Conservation (phyloP, 2,329 filamentous ascomycete genomes). For the Cercospora sojina region DNA sequence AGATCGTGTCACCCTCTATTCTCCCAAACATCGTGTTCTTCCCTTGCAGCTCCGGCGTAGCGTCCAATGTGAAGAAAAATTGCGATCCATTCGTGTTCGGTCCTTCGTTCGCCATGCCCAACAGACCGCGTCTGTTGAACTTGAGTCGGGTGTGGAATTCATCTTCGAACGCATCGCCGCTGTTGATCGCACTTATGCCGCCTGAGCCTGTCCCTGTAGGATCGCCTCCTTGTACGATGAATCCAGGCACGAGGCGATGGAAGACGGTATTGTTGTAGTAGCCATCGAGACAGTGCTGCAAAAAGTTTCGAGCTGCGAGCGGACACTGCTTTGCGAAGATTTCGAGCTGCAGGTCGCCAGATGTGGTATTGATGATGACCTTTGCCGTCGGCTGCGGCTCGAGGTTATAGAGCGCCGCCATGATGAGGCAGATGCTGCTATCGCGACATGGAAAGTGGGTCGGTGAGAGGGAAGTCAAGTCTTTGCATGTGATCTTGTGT, state of each 20-base stretch:
- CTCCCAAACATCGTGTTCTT: slow-evolving; percentile 94
- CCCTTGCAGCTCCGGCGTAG: slow-evolving; percentile 78
- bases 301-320: slow-evolving; percentile 87
- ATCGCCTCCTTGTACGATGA: slow-evolving; percentile 92
- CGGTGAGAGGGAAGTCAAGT: neutral
- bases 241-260: slow-evolving; percentile 86
- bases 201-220: slow-evolving; percentile 90
- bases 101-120: slow-evolving; percentile 95
- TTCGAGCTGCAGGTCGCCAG: slow-evolving; percentile 85
- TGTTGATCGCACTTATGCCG: slow-evolving; percentile 88
- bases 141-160: slow-evolving; percentile 91
- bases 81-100: slow-evolving; percentile 86
- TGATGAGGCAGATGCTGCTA: slow-evolving; percentile 41
- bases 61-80: slow-evolving; percentile 90
- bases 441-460: slow-evolving; percentile 7
- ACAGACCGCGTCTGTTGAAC: slow-evolving; percentile 83
- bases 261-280: slow-evolving; percentile 95
- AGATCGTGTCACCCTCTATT: slow-evolving; percentile 90
- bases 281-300: slow-evolving; percentile 90
- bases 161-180: slow-evolving; percentile 77
- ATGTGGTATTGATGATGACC: slow-evolving; percentile 83
- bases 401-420: slow-evolving; percentile 91
- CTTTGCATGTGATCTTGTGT: slow-evolving; percentile 15
- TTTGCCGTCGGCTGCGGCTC: slow-evolving; percentile 93
- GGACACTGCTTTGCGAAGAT: slow-evolving; percentile 95